A percentile compares a stretch with the other conserved stretches of the same genome.
Conservation (phyloP, 2,329 filamentous ascomycete species). For the Talaromyces islandicus region DNA sequence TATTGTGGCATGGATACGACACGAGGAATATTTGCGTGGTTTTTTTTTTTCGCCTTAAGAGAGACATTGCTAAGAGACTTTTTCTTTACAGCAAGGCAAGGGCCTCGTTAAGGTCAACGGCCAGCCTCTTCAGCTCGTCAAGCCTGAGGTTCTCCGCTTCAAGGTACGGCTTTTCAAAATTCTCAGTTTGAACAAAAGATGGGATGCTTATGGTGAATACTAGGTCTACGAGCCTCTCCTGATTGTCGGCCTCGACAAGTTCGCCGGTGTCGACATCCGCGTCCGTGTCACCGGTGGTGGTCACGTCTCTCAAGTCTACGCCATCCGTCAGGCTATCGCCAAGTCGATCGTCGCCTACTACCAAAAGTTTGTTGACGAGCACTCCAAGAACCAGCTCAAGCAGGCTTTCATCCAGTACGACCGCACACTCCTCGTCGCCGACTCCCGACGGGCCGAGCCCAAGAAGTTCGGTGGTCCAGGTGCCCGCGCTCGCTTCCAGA, state of each 20-base stretch:
- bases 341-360: conserved; percentile 98
- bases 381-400: conserved; percentile 99
- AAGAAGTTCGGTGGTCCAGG: conserved; percentile 86
- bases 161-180: conserved; percentile 56
- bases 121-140: conserved; percentile 85
- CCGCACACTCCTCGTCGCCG: conserved; percentile 94
- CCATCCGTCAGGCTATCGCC: conserved; percentile 97
- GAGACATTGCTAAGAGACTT: conserved; percentile 12
- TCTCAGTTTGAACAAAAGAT: neutral
- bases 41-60: neutral
- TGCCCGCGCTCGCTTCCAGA: conserved; percentile 96
- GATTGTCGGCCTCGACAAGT: conserved; percentile 95
- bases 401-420: conserved; percentile 93
- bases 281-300: conserved; percentile 95
- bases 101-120: conserved; percentile 99
- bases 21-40: neutral
- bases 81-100: conserved; percentile 57
- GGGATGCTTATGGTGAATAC: conserved; percentile 10
- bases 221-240: conserved; percentile 98
- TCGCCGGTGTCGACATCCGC: conserved; percentile 93
- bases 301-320: conserved; percentile 96
- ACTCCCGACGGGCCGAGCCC: conserved; percentile 98
- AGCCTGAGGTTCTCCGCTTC: conserved; percentile 96
- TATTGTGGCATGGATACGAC: neutral
- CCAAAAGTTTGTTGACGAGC: conserved; percentile 99